Conservation (phyloP, 106 monocot species). For the Gastrodia elata region DNA sequence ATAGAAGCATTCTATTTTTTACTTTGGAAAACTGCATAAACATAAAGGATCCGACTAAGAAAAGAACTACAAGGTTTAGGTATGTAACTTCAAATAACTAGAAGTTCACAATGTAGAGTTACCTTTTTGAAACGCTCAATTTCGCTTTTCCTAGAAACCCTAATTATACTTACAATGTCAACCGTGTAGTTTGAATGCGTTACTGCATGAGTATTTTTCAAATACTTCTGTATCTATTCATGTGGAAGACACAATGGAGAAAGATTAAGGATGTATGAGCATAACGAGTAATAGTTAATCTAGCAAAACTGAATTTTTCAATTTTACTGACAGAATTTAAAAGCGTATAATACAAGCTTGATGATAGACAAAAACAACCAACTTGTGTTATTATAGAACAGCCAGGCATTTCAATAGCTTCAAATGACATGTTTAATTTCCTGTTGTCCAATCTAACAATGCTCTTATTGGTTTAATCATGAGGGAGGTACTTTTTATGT, state of each 20-base stretch:
- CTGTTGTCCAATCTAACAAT: not conserved
- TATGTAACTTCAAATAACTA: not conserved
- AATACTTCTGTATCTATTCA: conserved; percentile 64
- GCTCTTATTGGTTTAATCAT: not conserved
- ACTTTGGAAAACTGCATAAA: conserved; percentile 53
- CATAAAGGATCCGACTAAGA: conserved; percentile 3
- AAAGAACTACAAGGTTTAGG: not conserved
- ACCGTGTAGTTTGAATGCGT: conserved; percentile 77
- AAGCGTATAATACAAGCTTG: not conserved
- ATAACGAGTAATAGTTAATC: not conserved
- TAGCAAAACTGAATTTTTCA: not conserved
- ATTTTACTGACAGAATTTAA: not conserved
- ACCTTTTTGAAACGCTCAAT: conserved; percentile 64
- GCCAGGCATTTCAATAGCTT: not conserved
- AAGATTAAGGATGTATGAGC: not conserved
- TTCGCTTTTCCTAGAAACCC: conserved; percentile 59
- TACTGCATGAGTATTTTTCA: conserved; percentile 80
- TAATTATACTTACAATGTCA: conserved; percentile 61
- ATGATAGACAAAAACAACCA: not conserved
- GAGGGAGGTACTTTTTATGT: not conserved
- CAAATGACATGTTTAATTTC: not conserved
- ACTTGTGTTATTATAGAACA: not conserved
- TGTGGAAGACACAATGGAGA: not conserved
- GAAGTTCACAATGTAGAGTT: conserved; percentile 2
- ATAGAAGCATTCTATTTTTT: conserved; percentile 90